These are phyloP conservation scores for Phytophthora vignae DNA, from an alignment of 352 stramenopile species.

Conservation along the genomic window DNA sequence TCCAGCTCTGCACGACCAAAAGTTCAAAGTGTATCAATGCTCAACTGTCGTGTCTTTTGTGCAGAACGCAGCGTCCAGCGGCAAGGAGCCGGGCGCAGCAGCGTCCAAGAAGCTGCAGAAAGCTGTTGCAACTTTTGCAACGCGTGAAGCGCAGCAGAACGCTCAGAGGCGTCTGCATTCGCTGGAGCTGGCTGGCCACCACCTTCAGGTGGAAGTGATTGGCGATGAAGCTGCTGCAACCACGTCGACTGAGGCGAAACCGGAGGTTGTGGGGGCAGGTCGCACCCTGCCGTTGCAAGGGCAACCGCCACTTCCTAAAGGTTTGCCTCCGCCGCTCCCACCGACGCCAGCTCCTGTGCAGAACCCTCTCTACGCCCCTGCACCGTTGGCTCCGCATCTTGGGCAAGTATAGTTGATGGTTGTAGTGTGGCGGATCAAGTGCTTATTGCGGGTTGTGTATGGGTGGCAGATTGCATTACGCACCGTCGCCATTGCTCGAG, in stretches of 20 bases:
- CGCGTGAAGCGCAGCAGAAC: slow-evolving; percentile 35
- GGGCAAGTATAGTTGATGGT: slow-evolving; percentile 46
- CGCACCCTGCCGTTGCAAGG: neutral
- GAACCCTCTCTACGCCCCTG: slow-evolving; percentile 38
- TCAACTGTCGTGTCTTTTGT: slow-evolving; percentile 13
- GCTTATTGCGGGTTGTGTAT: slow-evolving; percentile 7
- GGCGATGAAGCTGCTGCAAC: slow-evolving; percentile 20
- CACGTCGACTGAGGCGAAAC: slow-evolving; percentile 13
- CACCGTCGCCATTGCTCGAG: slow-evolving; percentile 80
- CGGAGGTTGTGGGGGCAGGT: neutral
- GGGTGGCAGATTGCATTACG: slow-evolving; percentile 76
- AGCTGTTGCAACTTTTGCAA: slow-evolving; percentile 59
- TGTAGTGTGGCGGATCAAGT: neutral
- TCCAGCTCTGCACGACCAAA: neutral
- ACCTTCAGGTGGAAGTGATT: slow-evolving; percentile 47
- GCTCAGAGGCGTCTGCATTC: slow-evolving; percentile 53
- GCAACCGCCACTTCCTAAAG: slow-evolving; percentile 44
- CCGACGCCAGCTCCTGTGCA: slow-evolving; percentile 19
- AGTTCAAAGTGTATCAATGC: slow-evolving; percentile 11
- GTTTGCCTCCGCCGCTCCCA: slow-evolving; percentile 42
- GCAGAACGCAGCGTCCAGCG: slow-evolving; percentile 38
- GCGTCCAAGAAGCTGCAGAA: slow-evolving; percentile 36
- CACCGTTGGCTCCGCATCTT: slow-evolving; percentile 75
- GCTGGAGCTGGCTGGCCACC: slow-evolving; percentile 65
- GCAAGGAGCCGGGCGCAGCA: slow-evolving; percentile 39